These are phyloP conservation scores for Endocarpon pusillum DNA, from an alignment of 495 filamentous ascomycete genomes.

Conservation along the genomic window DNA sequence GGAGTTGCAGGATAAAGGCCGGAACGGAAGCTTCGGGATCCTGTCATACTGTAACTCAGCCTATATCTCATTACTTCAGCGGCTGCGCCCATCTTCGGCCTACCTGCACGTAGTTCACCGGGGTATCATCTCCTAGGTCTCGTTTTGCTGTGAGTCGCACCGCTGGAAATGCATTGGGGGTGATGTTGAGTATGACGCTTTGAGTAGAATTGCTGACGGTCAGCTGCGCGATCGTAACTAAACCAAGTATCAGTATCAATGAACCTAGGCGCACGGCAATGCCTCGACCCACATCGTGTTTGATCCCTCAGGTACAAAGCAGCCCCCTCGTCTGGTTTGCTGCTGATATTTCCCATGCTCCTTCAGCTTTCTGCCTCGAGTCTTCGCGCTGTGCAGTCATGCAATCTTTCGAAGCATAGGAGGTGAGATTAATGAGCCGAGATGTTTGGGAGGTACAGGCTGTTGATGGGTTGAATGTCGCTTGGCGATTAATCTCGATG, in stretches of 20 bases:
- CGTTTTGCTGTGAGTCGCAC: conserved; percentile 61
- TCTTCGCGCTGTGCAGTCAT: too few relatives aligned
- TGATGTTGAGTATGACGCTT: conserved; percentile 56
- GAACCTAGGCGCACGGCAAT: neutral
- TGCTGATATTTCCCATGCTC: conserved; percentile 87
- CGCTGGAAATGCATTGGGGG: conserved; percentile 80
- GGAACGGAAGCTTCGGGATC: conserved; percentile 61
- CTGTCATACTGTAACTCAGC: conserved; percentile 24
- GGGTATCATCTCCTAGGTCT: conserved; percentile 51
- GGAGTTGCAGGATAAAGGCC: conserved; percentile 68
- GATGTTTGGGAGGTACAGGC: too few relatives aligned
- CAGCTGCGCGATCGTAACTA: conserved; percentile 75
- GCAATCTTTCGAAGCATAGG: too few relatives aligned
- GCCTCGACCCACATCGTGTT: conserved; percentile 59
- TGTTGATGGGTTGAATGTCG: too few relatives aligned
- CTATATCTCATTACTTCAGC: conserved; percentile 1
- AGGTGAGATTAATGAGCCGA: too few relatives aligned
- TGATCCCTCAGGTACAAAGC: conserved; percentile 80
- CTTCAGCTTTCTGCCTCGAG: conserved; percentile 8
- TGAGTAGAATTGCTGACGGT: conserved; percentile 60
- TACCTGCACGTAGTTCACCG: conserved; percentile 88
- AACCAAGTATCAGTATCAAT: conserved; percentile 1
- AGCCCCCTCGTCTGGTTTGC: conserved; percentile 73
- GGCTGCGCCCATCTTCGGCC: conserved; percentile 6
- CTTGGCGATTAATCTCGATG: too few relatives aligned